Conservation (phyloP, 176 grass and related monocot species). For the Oryza brachyantha region DNA sequence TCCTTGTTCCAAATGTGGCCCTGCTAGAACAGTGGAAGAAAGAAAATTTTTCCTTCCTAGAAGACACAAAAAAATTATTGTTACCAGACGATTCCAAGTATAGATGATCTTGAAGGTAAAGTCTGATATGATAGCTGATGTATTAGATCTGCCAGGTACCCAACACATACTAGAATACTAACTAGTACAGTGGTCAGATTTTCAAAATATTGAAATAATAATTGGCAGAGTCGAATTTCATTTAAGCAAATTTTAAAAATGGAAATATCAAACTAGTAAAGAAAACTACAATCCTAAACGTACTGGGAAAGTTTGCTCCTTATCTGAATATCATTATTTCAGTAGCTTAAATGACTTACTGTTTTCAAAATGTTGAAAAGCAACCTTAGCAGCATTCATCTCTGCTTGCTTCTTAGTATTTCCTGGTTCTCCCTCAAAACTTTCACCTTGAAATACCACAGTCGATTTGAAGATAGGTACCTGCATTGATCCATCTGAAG, state of each 20-base stretch:
- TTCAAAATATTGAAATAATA: background rate
- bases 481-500: conserved; percentile 21
- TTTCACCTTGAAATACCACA: conserved; percentile 50
- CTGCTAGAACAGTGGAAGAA: conserved; percentile 20
- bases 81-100: background rate
- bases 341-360: conserved; percentile 55
- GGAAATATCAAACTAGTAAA: conserved; percentile 2
- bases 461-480: conserved; percentile 40
- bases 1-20: conserved; percentile 21
- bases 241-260: conserved; percentile 7
- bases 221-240: background rate
- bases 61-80: background rate
- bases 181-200: background rate
- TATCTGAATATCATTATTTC: background rate
- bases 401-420: conserved; percentile 78
- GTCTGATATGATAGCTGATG: background rate
- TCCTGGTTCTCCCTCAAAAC: conserved; percentile 49
- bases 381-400: conserved; percentile 55
- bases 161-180: background rate
- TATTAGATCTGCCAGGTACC: background rate
- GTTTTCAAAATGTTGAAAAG: conserved; percentile 48
- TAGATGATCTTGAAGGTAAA: background rate
- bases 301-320: conserved; percentile 3
- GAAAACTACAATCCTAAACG: background rate
- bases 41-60: conserved; percentile 20